Base-by-base conservation (phyloP, 1,284 basidiomycete genomes). In the Kalmanozyma brasiliensis region DNA sequence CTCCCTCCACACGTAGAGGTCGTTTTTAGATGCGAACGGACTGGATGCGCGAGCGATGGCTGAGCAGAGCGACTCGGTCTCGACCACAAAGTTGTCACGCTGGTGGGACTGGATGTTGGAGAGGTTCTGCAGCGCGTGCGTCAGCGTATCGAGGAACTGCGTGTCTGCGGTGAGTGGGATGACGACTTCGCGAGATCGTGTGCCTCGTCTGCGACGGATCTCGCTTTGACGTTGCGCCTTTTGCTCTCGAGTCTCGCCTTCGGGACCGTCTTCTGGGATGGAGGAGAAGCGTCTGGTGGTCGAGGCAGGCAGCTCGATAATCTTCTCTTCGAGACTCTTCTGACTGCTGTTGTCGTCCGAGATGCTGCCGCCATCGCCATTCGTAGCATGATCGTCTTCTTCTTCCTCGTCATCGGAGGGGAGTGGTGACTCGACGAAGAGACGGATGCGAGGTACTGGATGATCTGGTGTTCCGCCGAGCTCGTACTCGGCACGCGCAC, bases 1-100 rank as follows among this genome's bases (percentile, higher is more conserved):
- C 82, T 93, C 89, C 29, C 94, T 85, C 94, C 94, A 97, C 3
- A 88, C 87, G 77, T 93, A 94, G n/a, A 98, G 83, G 76, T 98
- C 94, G 20, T 86, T 85, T 72, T 86, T 86, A 19, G 68, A 45
- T 1, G 74, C 70, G 24, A 66, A 75, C 0, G 80, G 80, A 36
- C 70, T 74, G 9, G 80, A 69, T 9, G 77, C 83, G 13, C 77
- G 70, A 8, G 32, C 87, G 79, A 55, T 85, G 81, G 81, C 88
- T 86, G 33, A 76, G 29, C 91, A 88, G 3, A 97, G 87, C 0
- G 82, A 76, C 17, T 85, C 72, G 8, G 96, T 87, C 7, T 89
- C 85, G 14, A 84, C 76, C 6, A 86, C 85, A 80, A 96, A 94
- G 17, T 88, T 84, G 7, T 84, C 83, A 33, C 89, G 87, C 43